Percentiles rank a stretch among this genome's conserved stretches.
These are phyloP conservation scores for Trichocladium antarcticum DNA, from an alignment of 495 filamentous ascomycete genomes.

Conservation along the genomic window DNA sequence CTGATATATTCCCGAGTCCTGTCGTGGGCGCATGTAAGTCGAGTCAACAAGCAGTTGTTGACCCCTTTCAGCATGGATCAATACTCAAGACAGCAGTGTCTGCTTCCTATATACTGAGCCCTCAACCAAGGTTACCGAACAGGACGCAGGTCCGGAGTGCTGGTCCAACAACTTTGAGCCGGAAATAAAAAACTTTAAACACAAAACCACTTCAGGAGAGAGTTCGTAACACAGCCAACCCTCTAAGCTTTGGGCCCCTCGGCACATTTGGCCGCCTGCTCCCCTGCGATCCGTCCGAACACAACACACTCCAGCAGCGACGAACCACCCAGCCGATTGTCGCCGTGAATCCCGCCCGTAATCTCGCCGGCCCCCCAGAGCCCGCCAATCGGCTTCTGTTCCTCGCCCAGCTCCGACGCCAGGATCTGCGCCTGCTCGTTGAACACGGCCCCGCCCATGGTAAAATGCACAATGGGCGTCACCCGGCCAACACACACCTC, in stretches of 20 bases:
- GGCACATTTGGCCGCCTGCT: conserved; percentile 29
- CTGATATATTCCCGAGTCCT: too few relatives aligned
- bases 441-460: conserved; percentile 46
- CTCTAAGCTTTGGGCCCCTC: background rate
- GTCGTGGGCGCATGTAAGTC: too few relatives aligned
- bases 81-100: too few relatives aligned
- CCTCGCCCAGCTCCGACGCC: conserved; percentile 18
- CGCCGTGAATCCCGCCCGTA: conserved; percentile 46
- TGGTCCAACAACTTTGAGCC: too few relatives aligned
- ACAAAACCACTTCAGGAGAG: too few relatives aligned
- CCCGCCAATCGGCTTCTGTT: conserved; percentile 30
- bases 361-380: conserved; percentile 47
- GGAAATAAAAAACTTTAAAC: too few relatives aligned
- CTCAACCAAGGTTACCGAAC: too few relatives aligned
- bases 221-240: too few relatives aligned
- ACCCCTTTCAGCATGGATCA: too few relatives aligned
- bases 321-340: conserved; percentile 43
- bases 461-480: conserved; percentile 51
- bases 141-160: too few relatives aligned
- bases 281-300: conserved; percentile 47
- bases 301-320: conserved; percentile 48
- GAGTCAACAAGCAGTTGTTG: too few relatives aligned
- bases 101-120: too few relatives aligned
- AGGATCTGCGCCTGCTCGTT: conserved; percentile 36
- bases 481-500: conserved; percentile 45